Evolutionary conservation across 2,329 filamentous ascomycete species (phyloP).

Genomic region (Aspergillus flavus): DNA sequence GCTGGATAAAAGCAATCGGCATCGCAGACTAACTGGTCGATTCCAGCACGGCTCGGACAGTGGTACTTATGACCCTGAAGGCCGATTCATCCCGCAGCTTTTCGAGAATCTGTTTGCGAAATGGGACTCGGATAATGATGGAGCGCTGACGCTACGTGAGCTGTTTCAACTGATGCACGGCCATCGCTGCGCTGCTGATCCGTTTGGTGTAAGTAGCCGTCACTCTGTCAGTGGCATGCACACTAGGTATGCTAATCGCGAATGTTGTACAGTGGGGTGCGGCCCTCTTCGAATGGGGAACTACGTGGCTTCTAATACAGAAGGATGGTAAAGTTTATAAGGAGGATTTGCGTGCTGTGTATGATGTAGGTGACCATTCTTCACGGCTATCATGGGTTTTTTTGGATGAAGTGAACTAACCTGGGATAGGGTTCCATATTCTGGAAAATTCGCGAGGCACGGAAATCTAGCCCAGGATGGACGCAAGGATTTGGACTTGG

Average conservation of each 20-base stretch:
- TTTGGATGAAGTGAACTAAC: neutral
- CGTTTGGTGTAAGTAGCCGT: neutral
- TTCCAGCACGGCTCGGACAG: constrained; percentile 28
- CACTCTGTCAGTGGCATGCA: no score
- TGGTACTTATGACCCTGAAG: constrained; percentile 49
- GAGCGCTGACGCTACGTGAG: neutral
- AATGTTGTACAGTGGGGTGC: constrained; percentile 38
- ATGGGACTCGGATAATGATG: constrained; percentile 38
- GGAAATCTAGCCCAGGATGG: neutral
- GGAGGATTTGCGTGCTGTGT: constrained; percentile 30
- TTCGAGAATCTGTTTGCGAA: constrained; percentile 55
- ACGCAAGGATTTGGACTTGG: neutral
- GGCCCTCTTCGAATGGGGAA: constrained; percentile 47
- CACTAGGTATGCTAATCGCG: neutral
- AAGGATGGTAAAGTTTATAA: constrained; percentile 32
- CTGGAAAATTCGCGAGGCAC: neutral
- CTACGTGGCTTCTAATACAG: constrained; percentile 34
- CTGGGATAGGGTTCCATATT: neutral
- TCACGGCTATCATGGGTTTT: no score
- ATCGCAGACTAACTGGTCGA: neutral
- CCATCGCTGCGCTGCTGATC: neutral
- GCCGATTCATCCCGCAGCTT: constrained; percentile 48
- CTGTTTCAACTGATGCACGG: neutral
- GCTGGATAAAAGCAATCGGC: no score
- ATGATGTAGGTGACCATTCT: constrained; percentile 39